Evolutionary conservation across 2,329 filamentous ascomycete species (phyloP), one percentile per base, ranked within the genome.

Genomic region (Xylariaceae sp.): DNA sequence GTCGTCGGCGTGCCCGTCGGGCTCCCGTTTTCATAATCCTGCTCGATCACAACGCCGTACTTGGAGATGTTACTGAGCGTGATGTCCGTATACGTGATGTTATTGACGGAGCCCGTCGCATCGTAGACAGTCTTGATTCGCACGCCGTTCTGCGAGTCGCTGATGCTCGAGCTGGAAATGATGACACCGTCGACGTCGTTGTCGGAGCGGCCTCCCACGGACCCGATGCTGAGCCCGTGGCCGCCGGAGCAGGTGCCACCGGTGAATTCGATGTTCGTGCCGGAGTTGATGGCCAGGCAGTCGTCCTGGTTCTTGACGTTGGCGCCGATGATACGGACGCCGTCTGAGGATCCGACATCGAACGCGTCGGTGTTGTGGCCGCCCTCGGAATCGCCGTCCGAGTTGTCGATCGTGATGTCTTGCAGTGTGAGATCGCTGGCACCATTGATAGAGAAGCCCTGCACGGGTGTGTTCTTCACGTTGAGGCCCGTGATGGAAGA

Each of bases 201-300:
- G 62, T 79, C 62, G 38, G 52, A 55, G 37, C 76, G 73, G 12
- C 73, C 73, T 32, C 77, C 76, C n/a, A 81, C 73, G 4, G 73
- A 77, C 37, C 77, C 76, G 50, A 83, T 78, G 42, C 72, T 75
- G 15, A 83, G 63, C 38, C 77, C 78, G 55, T 78, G 75, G n/a
- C 74, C 73, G 17, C 73, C 72, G 2, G 64, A 65, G 59, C 73
- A 77, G 15, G 65, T 63, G 17, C 65, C 65, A 31, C 64, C 63
- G 3, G 60, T 60, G 52, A 73, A 67, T 12, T 37, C 42, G 35
- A 48, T 48, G 30, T 41, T 41, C 46, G 55, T 69, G 41, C 76
- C 76, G 2, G 72, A 77, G 64, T 79, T 80, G 51, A 80, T 63
- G 26, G 76, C 77, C 9, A 80, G 60, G 52, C 76, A 81, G 53